Evolutionary conservation across 2,329 filamentous ascomycete genomes (phyloP), one percentile per base, ranked within the genome.

Genomic region (Apiospora rasikravindrae): DNA sequence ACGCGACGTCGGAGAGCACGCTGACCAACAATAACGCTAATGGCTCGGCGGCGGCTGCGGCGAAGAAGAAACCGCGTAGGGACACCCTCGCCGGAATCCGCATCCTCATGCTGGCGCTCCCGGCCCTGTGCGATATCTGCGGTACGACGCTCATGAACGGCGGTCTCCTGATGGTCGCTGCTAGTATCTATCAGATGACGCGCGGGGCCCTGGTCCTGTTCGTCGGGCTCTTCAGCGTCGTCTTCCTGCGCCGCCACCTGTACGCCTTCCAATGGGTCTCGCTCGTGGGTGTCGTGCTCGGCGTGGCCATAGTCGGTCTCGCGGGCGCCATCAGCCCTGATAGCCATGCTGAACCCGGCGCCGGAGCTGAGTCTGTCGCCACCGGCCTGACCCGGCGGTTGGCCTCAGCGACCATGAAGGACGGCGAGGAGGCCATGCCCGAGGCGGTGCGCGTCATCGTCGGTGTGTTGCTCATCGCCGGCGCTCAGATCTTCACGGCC

Each of bases 171-270:
- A 95, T 98, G 80, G 95, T 98, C 33, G 96, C 94, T 16, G 94
- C 96, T 1, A 97, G 94, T 73, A 98, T 99, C 79, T 99, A 98
- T 84, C 96, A 99, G 84, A 99, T 99, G 96, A 98, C 96, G 1
- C 88, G 96, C 73, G 96, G 96, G 11, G 96, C 96, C 0, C 87
- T 99, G 57, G 96, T 99, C 3, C 88, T 99, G 8, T 99, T 99
- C 77, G 96, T 99, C 26, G 96, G 96, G 0, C 85, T 98, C 0
- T 98, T 99, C 84, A 98, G 95, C 79, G 95, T 99, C 40, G 78
- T 97, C 16, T 98, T 99, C 82, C 86, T 99, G 72, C 92, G 90
- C 78, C 90, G 94, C 67, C 92, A 90, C 76, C 87, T 99, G 45
- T 89, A 91, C 73, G 81, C 93, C n/a, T 98, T 96, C 85, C 96